Conservation (phyloP, 2,329 filamentous ascomycete genomes). For the Ceratocystis cubensis region DNA sequence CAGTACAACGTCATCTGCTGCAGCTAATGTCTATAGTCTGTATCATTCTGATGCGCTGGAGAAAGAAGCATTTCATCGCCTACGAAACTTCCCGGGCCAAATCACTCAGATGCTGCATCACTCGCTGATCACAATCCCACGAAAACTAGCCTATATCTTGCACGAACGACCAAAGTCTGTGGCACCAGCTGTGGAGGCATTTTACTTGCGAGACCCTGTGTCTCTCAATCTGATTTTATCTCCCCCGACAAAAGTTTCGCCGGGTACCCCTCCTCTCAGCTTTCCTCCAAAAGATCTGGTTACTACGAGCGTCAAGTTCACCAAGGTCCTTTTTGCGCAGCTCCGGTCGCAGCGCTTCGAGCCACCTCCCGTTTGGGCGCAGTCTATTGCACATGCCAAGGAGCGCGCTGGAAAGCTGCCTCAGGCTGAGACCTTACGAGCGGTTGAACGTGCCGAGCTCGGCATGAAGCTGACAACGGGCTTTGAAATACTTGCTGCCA, state of each 20-base stretch:
- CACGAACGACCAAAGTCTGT: slow-evolving; percentile 64
- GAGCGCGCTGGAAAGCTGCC: slow-evolving; percentile 23
- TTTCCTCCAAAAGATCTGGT: slow-evolving; percentile 75
- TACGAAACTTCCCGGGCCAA: slow-evolving; percentile 69
- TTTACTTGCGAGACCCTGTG: slow-evolving; percentile 79
- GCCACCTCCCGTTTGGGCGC: slow-evolving; percentile 43
- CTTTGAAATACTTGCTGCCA: slow-evolving; percentile 71
- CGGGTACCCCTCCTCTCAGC: slow-evolving; percentile 37
- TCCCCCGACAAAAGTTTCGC: slow-evolving; percentile 19
- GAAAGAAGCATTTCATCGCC: slow-evolving; percentile 78
- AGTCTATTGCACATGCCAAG: slow-evolving; percentile 18
- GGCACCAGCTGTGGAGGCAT: slow-evolving; percentile 74
- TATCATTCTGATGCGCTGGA: slow-evolving; percentile 65
- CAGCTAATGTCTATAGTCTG: slow-evolving; percentile 29
- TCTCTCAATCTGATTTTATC: slow-evolving; percentile 56
- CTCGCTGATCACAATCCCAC: slow-evolving; percentile 59
- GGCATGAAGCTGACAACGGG: slow-evolving; percentile 87
- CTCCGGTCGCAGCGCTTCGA: slow-evolving; percentile 74
- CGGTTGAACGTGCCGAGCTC: slow-evolving; percentile 41
- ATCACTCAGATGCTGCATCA: slow-evolving; percentile 66
- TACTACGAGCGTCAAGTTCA: slow-evolving; percentile 67
- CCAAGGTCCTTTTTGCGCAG: slow-evolving; percentile 81
- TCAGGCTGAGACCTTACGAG: slow-evolving; percentile 21
- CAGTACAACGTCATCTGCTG: background rate
- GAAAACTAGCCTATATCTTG: slow-evolving; percentile 68